phyloP scores from a whole-genome alignment of 2,329 filamentous ascomycete species.

The Aspergillus ochraceus region DNA sequence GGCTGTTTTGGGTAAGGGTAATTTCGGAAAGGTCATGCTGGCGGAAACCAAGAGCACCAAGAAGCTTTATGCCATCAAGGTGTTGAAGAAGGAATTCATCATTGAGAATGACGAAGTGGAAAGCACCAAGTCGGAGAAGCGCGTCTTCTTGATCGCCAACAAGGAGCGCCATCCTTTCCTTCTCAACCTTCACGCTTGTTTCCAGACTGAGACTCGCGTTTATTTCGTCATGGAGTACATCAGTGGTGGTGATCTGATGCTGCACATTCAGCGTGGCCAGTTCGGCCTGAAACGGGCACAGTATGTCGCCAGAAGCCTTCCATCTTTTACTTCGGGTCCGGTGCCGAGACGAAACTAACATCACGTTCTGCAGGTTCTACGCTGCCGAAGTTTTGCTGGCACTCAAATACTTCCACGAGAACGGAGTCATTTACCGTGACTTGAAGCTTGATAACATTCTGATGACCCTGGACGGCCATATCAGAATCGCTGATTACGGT shows the following conservation, averaged over 20 bases:
- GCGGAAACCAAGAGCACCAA: slow-evolving; percentile 92
- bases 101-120: slow-evolving; percentile 99
- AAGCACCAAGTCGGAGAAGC: slow-evolving; percentile 95
- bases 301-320: slow-evolving; percentile 54
- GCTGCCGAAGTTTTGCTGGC: slow-evolving; percentile 96
- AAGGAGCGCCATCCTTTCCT: slow-evolving; percentile 96
- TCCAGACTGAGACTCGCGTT: slow-evolving; percentile 96
- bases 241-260: slow-evolving; percentile 96
- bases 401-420: slow-evolving; percentile 98
- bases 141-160: slow-evolving; percentile 95
- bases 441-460: slow-evolving; percentile 86
- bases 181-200: slow-evolving; percentile 92
- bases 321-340: background rate
- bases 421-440: slow-evolving; percentile 93
- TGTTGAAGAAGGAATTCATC: slow-evolving; percentile 99
- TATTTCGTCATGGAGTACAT: slow-evolving; percentile 99
- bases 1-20: slow-evolving; percentile 95
- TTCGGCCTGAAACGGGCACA: slow-evolving; percentile 96
- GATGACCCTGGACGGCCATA: slow-evolving; percentile 90
- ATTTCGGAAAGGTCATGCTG: slow-evolving; percentile 99
- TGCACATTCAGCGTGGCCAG: slow-evolving; percentile 95
- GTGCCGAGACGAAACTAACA: background rate
- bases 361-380: slow-evolving; percentile 68
- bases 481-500: slow-evolving; percentile 98
- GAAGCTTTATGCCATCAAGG: slow-evolving; percentile 96